phyloP scores from a whole-genome alignment of 768 basidiomycete species.

The Nidularia pulvinata region DNA sequence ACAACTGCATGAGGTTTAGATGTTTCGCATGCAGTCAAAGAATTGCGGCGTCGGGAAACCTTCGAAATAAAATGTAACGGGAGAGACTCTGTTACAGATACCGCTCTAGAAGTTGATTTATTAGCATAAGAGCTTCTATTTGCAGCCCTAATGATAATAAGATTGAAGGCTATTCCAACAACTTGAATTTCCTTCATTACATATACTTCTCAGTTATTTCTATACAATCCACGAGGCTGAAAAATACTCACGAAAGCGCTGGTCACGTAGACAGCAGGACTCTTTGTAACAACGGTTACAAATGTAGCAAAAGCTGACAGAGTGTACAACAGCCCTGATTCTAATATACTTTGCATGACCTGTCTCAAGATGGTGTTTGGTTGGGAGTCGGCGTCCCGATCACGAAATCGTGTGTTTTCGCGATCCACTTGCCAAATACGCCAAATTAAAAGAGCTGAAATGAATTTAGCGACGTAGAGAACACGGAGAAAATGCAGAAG shows the following conservation, averaged over 20 bases:
- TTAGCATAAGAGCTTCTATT: background rate
- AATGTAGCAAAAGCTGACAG: slow-evolving; percentile 12
- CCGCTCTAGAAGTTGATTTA: background rate
- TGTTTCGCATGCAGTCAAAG: background rate
- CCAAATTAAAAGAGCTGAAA: slow-evolving; percentile 7
- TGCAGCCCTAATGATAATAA: slow-evolving; percentile 21
- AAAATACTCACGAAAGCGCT: slow-evolving; percentile 14
- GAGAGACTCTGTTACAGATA: background rate
- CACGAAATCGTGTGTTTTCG: background rate
- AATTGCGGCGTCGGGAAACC: background rate
- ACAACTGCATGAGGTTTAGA: background rate
- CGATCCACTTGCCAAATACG: slow-evolving; percentile 6
- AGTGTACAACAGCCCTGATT: slow-evolving; percentile 24
- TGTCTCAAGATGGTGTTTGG: slow-evolving; percentile 1
- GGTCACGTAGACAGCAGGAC: slow-evolving; percentile 17
- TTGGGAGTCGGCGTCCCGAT: background rate
- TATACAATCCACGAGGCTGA: background rate
- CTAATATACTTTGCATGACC: slow-evolving; percentile 22
- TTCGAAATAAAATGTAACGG: background rate
- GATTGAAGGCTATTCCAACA: slow-evolving; percentile 22
- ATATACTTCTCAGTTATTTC: background rate
- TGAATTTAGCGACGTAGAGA: background rate
- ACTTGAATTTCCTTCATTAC: slow-evolving; percentile 11
- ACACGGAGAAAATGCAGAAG: background rate
- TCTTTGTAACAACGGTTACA: slow-evolving; percentile 11